Base-by-base conservation (phyloP, 257 asterid genomes). In the Solanum infundibuliforme region DNA sequence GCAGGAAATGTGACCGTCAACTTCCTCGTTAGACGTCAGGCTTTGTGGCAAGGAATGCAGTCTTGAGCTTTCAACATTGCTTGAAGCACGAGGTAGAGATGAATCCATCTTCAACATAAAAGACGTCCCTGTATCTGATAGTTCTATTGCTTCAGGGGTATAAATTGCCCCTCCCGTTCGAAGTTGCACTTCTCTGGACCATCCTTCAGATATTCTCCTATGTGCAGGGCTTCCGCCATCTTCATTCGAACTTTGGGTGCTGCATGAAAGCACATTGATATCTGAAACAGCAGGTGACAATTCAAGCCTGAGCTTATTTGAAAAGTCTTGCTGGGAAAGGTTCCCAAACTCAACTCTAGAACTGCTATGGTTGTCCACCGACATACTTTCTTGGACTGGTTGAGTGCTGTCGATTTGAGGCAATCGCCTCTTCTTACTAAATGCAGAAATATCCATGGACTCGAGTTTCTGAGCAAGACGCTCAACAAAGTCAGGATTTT, bases 201-300 rank as follows among this genome's bases (percentile, higher is more conserved):
- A 91, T 87, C 88, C 89, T 35, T 93, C 95, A 34, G 90, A 86
- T 52, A 81, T 81, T 87, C 92, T 90, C 90, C 89, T 93, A 43
- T 87, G 90, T 73, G 60, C 58, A 48, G 95, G 93, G 86, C 92
- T 94, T 23, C 91, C 92, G 68, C 93, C 96, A 77, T 92, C 98
- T 77, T 94, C 98, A 41, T 94, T 94, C 60, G 98, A 95, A 92
- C 98, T 95, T 81, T 93, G 98, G 3, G 98, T 93, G 95, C 98
- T 94, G n/a, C 88, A 93, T 12, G 98, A 94, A 83, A 92, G 90
- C 89, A 92, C 87, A 91, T 95, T 94, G 87, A 91, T 90, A 89
- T 94, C 98, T 5, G 98, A 94, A 89, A 94, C 94, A 81, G 95
- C 90, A 8, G 98, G 92, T 65, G 98, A 93, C 69, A 95, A 87